Percentiles rank a stretch among this genome's conserved stretches.
phyloP scores from a whole-genome alignment of 148 eudicot genomes.

The Rhododendron molle region DNA sequence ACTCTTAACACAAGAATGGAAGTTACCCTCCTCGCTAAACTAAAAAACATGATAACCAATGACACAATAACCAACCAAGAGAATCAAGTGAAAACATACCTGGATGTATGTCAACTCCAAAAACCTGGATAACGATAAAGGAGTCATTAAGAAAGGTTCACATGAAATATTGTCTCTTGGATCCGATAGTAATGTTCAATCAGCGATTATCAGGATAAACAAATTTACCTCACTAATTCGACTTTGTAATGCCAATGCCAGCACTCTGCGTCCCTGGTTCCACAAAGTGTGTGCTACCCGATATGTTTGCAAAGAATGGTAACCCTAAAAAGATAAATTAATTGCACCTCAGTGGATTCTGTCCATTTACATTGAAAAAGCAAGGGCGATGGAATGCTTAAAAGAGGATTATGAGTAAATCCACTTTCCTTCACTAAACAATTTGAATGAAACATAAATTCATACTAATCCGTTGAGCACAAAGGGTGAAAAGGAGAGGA shows the following conservation, averaged over 20 bases:
- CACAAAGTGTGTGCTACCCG: conserved; percentile 56
- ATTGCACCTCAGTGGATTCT: background rate
- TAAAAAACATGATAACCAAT: background rate
- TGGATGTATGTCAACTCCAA: conserved; percentile 67
- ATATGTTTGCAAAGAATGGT: conserved; percentile 59
- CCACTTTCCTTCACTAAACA: background rate
- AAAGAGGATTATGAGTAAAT: background rate
- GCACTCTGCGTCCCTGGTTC: conserved; percentile 51
- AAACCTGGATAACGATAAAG: conserved; percentile 33
- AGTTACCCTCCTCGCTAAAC: background rate
- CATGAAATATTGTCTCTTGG: background rate
- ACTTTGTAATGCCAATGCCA: conserved; percentile 62
- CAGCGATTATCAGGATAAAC: background rate
- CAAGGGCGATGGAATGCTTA: background rate
- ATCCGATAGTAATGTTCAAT: background rate
- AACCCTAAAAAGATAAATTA: conserved; percentile 35
- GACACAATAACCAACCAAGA: background rate
- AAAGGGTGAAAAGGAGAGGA: background rate
- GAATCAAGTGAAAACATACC: conserved; percentile 24
- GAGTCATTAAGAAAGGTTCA: background rate
- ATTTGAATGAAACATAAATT: background rate
- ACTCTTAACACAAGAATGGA: background rate
- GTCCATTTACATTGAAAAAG: background rate
- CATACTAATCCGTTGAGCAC: background rate
- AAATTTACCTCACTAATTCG: conserved; percentile 57